Evolutionary conservation across 2,329 filamentous ascomycete genomes (phyloP).

Genomic region (Beauveria pseudobassiana): DNA sequence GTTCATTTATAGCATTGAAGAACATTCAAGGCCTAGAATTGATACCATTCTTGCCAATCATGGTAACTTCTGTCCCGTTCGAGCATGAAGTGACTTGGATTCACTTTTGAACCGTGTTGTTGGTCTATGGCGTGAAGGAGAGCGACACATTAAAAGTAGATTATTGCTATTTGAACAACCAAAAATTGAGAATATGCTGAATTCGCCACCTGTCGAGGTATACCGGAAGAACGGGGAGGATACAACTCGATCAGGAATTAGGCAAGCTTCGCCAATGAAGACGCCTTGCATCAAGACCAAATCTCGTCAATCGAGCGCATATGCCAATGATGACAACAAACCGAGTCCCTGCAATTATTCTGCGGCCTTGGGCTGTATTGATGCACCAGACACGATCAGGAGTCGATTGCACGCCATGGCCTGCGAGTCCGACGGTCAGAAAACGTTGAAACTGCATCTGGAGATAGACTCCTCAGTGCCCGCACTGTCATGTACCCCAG

Average conservation of each 20-base stretch:
- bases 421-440: constrained; percentile 24
- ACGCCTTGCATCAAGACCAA: constrained; percentile 22
- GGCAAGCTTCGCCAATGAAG: constrained; percentile 25
- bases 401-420: background rate
- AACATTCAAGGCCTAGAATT: too few relatives aligned
- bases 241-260: constrained; percentile 26
- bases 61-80: too few relatives aligned
- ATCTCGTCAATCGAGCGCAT: constrained; percentile 15
- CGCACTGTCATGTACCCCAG: constrained; percentile 21
- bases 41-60: too few relatives aligned
- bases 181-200: too few relatives aligned
- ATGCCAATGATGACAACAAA: constrained; percentile 36
- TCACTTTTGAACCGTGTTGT: too few relatives aligned
- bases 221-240: constrained; percentile 23
- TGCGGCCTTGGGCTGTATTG: constrained; percentile 40
- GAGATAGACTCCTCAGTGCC: constrained; percentile 23
- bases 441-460: constrained; percentile 25
- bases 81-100: too few relatives aligned
- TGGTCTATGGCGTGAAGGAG: too few relatives aligned
- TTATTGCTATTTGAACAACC: too few relatives aligned
- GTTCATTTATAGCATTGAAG: too few relatives aligned
- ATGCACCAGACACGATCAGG: constrained; percentile 20
- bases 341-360: constrained; percentile 36
- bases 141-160: too few relatives aligned
- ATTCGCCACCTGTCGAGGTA: constrained; percentile 22